A percentile compares a stretch with the other conserved stretches of the same genome.
Conservation (phyloP, 2,329 filamentous ascomycete species). For the Ceratocystis cubensis region DNA sequence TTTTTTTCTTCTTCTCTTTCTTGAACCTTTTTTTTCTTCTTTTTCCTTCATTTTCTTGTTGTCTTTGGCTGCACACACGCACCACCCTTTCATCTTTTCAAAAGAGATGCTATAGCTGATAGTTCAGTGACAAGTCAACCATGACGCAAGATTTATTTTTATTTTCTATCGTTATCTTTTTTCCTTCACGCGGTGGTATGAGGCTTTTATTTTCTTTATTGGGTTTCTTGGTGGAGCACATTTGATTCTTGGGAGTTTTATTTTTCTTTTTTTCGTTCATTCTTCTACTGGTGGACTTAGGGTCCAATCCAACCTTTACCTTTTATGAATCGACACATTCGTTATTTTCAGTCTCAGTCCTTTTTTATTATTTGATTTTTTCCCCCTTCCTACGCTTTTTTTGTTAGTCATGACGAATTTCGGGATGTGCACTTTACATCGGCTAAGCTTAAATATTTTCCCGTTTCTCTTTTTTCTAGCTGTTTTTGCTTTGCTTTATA, state of each 20-base stretch:
- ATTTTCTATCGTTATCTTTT: slow-evolving; percentile 16
- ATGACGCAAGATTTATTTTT: background rate
- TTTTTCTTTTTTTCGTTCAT: slow-evolving; percentile 7
- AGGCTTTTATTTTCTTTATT: slow-evolving; percentile 14
- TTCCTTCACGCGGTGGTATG: slow-evolving; percentile 19
- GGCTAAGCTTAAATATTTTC: slow-evolving; percentile 12
- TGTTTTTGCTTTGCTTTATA: background rate
- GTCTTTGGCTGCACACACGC: background rate
- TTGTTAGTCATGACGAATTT: slow-evolving; percentile 12
- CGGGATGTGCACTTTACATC: slow-evolving; percentile 9
- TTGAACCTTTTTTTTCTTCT: background rate
- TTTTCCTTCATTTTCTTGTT: slow-evolving; percentile 12
- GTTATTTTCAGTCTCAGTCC: slow-evolving; percentile 10
- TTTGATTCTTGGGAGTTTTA: slow-evolving; percentile 15
- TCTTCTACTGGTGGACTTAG: slow-evolving; percentile 7
- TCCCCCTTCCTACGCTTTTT: background rate
- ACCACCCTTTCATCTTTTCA: background rate
- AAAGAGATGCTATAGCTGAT: background rate
- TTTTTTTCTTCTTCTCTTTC: slow-evolving; percentile 7
- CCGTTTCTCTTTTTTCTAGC: background rate
- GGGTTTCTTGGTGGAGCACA: slow-evolving; percentile 16
- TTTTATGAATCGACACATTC: slow-evolving; percentile 12
- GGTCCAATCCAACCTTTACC: slow-evolving; percentile 9
- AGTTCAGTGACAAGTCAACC: background rate
- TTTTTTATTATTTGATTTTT: slow-evolving; percentile 7